These are phyloP conservation scores for Penicillium decumbens DNA, from an alignment of 2,329 filamentous ascomycete genomes.

Conservation along the genomic window DNA sequence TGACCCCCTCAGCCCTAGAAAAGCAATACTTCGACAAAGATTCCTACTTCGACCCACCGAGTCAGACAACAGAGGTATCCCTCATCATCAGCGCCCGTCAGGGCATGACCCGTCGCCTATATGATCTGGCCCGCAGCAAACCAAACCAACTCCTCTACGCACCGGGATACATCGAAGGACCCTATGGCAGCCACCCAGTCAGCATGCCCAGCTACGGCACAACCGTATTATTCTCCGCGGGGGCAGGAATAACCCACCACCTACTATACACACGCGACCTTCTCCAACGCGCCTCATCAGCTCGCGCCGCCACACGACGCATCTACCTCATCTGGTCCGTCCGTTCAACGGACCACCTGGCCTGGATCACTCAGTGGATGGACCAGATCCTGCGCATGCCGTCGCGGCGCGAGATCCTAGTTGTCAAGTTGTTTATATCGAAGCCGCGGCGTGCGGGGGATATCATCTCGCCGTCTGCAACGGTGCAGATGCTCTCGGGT, in stretches of 20 bases:
- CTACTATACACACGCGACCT: slow-evolving; percentile 58
- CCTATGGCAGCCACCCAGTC: slow-evolving; percentile 57
- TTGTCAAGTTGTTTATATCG: slow-evolving; percentile 60
- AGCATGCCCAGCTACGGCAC: slow-evolving; percentile 59
- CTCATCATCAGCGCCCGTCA: slow-evolving; percentile 58
- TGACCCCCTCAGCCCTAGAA: slow-evolving; percentile 29
- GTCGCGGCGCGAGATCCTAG: slow-evolving; percentile 54
- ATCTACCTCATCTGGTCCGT: slow-evolving; percentile 62
- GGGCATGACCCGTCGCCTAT: slow-evolving; percentile 60
- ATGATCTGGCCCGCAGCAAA: slow-evolving; percentile 50
- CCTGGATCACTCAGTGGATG: slow-evolving; percentile 64
- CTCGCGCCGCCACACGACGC: slow-evolving; percentile 54
- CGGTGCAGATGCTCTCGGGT: slow-evolving; percentile 59
- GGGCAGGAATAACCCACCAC: slow-evolving; percentile 64
- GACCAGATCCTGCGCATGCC: slow-evolving; percentile 59
- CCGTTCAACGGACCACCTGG: slow-evolving; percentile 55
- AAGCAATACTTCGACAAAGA: slow-evolving; percentile 30
- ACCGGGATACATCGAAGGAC: slow-evolving; percentile 58
- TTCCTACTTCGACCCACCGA: slow-evolving; percentile 17
- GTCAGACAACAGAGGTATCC: slow-evolving; percentile 43
- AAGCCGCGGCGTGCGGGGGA: slow-evolving; percentile 54
- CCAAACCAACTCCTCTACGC: slow-evolving; percentile 50
- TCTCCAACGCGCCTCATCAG: slow-evolving; percentile 48
- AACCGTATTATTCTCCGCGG: slow-evolving; percentile 61
- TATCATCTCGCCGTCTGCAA: slow-evolving; percentile 53